Percentiles rank a stretch among this genome's conserved stretches.
Evolutionary conservation across 108 stramenopile species (phyloP).

Genomic region (Bacterosira constricta): DNA sequence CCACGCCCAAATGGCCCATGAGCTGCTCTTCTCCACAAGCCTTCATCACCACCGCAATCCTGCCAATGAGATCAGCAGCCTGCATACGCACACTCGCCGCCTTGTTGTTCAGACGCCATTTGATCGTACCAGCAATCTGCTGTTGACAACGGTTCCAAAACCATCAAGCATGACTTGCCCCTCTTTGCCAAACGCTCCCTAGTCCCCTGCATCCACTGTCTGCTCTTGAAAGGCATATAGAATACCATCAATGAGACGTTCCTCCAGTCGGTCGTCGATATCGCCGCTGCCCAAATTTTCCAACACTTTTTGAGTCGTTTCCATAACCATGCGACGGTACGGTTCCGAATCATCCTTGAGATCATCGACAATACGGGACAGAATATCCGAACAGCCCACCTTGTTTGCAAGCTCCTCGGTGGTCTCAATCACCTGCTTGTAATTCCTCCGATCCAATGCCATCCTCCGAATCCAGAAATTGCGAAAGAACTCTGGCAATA

Average conservation of each 20-base stretch:
- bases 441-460: conserved; percentile 97
- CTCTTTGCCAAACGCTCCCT: conserved; percentile 72
- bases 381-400: conserved; percentile 95
- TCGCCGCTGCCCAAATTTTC: conserved; percentile 95
- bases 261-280: conserved; percentile 96
- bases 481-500: conserved; percentile 96
- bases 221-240: conserved; percentile 99
- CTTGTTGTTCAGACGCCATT: conserved; percentile 99
- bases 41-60: conserved; percentile 98
- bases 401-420: conserved; percentile 99
- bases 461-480: conserved; percentile 99
- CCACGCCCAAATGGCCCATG: conserved; percentile 98
- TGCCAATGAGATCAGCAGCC: conserved; percentile 97
- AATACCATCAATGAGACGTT: conserved; percentile 97
- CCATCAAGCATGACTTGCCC: conserved; percentile 95
- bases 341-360: conserved; percentile 99
- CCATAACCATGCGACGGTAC: conserved; percentile 99
- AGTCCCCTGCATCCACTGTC: conserved; percentile 79
- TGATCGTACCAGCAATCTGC: conserved; percentile 98
- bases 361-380: conserved; percentile 96
- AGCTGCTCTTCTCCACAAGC: conserved; percentile 97
- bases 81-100: conserved; percentile 98
- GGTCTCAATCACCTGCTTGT: conserved; percentile 97
- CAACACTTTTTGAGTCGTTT: conserved; percentile 92
- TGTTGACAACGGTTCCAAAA: conserved; percentile 96